Evolutionary conservation across 768 basidiomycete genomes (phyloP).

Genomic region (Russula griseocarnosa): DNA sequence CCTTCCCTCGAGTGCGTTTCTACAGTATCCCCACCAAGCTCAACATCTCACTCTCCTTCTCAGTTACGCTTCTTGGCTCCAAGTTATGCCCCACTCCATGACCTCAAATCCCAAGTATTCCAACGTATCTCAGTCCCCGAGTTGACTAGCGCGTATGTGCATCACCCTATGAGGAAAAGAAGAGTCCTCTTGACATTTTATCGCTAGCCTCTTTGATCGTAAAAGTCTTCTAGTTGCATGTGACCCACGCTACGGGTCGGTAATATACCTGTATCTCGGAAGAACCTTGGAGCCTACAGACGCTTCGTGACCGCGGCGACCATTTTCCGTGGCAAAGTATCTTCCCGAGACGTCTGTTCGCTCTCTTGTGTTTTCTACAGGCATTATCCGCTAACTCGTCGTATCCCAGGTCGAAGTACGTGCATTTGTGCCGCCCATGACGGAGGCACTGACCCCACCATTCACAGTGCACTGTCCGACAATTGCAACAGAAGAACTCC

Average conservation of each 20-base stretch:
- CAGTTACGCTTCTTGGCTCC: slow-evolving; percentile 96
- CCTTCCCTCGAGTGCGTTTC: slow-evolving; percentile 80
- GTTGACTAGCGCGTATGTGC: slow-evolving; percentile 65
- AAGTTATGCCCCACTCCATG: slow-evolving; percentile 86
- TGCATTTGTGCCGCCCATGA: slow-evolving; percentile 15
- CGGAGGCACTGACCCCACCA: slow-evolving; percentile 17
- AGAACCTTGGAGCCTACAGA: slow-evolving; percentile 37
- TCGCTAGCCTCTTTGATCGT: slow-evolving; percentile 69
- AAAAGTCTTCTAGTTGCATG: slow-evolving; percentile 78
- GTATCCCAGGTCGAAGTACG: slow-evolving; percentile 33
- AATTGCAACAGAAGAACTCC: slow-evolving; percentile 74
- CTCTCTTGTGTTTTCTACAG: slow-evolving; percentile 26
- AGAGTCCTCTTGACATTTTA: neutral
- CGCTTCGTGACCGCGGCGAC: slow-evolving; percentile 84
- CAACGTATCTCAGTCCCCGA: slow-evolving; percentile 60
- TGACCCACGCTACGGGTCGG: slow-evolving; percentile 73
- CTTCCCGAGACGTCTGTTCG: slow-evolving; percentile 72
- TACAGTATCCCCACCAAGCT: neutral
- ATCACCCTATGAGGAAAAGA: neutral
- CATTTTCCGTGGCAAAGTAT: slow-evolving; percentile 80
- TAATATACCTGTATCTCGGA: slow-evolving; percentile 14
- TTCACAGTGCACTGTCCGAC: slow-evolving; percentile 58
- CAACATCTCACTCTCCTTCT: slow-evolving; percentile 21
- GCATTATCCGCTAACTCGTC: slow-evolving; percentile 32
- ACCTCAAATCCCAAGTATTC: slow-evolving; percentile 59